Conservation (phyloP, 441 rosid genomes). For the Populus hybrid region DNA sequence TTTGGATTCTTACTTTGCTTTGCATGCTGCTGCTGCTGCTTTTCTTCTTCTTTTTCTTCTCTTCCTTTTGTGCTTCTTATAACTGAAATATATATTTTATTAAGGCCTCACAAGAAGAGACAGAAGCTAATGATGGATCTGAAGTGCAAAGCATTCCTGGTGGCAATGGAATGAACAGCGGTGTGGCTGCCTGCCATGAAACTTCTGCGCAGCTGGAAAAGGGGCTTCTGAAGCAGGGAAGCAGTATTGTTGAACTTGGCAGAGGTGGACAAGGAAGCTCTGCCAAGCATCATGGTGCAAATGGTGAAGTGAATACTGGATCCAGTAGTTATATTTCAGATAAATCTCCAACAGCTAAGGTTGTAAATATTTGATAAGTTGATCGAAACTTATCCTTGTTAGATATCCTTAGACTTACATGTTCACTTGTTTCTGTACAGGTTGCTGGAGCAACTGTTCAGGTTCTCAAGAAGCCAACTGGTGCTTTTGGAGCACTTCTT, state of each 20-base stretch:
- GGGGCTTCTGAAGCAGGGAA: conserved; percentile 22
- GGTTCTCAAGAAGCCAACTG: conserved; percentile 52
- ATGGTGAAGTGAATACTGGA: conserved; percentile 25
- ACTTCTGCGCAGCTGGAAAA: conserved; percentile 21
- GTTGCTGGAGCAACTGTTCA: conserved; percentile 47
- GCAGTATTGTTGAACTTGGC: conserved; percentile 13
- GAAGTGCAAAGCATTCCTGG: conserved; percentile 22
- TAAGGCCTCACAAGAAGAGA: conserved; percentile 36
- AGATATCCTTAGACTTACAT: conserved; percentile 12
- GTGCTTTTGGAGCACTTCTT: conserved; percentile 58
- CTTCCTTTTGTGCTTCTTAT: not conserved
- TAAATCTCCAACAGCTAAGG: conserved; percentile 37
- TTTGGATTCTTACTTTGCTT: not conserved
- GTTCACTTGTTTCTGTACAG: conserved; percentile 32
- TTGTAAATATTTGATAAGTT: conserved; percentile 22
- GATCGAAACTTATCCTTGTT: conserved; percentile 1
- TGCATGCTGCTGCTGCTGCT: not conserved
- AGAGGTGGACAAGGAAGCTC: conserved; percentile 15
- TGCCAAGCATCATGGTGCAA: conserved; percentile 18
- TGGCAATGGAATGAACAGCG: conserved; percentile 6
- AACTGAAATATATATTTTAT: not conserved
- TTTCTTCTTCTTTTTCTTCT: not conserved
- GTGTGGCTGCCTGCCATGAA: conserved; percentile 2
- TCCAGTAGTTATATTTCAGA: conserved; percentile 22
- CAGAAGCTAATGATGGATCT: conserved; percentile 30